phyloP scores from a whole-genome alignment of 805 yeast species.

The Hanseniaspora singularis region DNA sequence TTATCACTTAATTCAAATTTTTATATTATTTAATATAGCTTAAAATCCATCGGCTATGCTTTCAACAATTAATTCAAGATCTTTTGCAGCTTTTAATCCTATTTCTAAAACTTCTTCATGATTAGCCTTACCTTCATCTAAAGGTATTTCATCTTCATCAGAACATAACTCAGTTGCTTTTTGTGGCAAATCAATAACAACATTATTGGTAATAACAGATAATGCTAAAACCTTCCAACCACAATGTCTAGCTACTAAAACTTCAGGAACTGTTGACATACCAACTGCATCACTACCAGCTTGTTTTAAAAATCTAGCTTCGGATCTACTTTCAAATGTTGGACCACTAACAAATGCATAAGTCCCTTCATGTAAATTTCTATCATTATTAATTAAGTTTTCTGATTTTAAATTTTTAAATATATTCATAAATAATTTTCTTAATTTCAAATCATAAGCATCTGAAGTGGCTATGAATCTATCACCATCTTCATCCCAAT shows the following conservation, averaged over 20 bases:
- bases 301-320: conserved; percentile 56
- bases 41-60: conserved; percentile 40
- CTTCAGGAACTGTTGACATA: conserved; percentile 97
- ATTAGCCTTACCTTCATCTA: conserved; percentile 68
- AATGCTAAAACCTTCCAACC: conserved; percentile 75
- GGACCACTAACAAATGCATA: conserved; percentile 86
- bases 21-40: not conserved
- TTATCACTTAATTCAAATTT: not conserved
- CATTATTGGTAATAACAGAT: conserved; percentile 75
- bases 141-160: conserved; percentile 40
- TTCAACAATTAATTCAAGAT: conserved; percentile 60
- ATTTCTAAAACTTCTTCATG: conserved; percentile 85
- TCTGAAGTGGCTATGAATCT: conserved; percentile 81
- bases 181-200: conserved; percentile 57
- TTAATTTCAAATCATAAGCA: conserved; percentile 67
- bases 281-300: conserved; percentile 93
- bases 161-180: conserved; percentile 35
- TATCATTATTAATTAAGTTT: conserved; percentile 19
- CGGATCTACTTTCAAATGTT: conserved; percentile 86
- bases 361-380: conserved; percentile 74
- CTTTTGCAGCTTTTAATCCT: conserved; percentile 68
- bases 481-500: conserved; percentile 67
- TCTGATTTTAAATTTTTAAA: conserved; percentile 37
- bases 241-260: conserved; percentile 78
- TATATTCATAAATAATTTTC: conserved; percentile 47